Conservation (phyloP, 768 basidiomycete genomes). For the Infundibulicybe gibba region DNA sequence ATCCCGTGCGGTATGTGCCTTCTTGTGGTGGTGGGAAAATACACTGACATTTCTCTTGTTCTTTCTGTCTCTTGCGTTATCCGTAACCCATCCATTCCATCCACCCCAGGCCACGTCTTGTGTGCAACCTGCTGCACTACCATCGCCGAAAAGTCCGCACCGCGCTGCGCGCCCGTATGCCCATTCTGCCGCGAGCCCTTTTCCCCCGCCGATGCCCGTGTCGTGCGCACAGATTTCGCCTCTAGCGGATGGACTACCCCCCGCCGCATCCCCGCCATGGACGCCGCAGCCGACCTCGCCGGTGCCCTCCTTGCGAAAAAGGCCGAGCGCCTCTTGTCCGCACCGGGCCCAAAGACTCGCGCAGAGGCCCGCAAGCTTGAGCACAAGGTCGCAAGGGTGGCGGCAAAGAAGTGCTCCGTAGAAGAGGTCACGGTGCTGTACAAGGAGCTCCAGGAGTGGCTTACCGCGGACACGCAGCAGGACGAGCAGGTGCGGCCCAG, state of each 20-base stretch:
- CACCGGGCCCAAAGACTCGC: conserved; percentile 41
- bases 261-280: conserved; percentile 47
- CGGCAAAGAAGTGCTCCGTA: conserved; percentile 83
- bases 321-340: conserved; percentile 45
- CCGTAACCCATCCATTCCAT: too few relatives aligned
- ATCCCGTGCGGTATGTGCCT: conserved; percentile 83
- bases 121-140: conserved; percentile 75
- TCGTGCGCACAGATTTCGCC: conserved; percentile 77
- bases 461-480: conserved; percentile 53
- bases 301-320: conserved; percentile 39
- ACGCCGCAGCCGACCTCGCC: conserved; percentile 38
- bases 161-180: conserved; percentile 69
- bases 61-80: conserved; percentile 12
- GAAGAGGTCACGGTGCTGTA: conserved; percentile 79
- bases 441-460: conserved; percentile 77
- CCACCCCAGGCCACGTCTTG: conserved; percentile 79
- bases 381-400: conserved; percentile 74
- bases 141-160: conserved; percentile 77
- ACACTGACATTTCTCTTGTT: conserved; percentile 13
- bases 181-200: conserved; percentile 84
- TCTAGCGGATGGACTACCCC: conserved; percentile 70
- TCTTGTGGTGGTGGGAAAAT: conserved; percentile 12
- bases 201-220: conserved; percentile 58
- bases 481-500: conserved; percentile 62
- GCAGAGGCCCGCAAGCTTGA: conserved; percentile 66